Conservation (phyloP, 805 yeast genomes). For the Huiozyma sinensis region DNA sequence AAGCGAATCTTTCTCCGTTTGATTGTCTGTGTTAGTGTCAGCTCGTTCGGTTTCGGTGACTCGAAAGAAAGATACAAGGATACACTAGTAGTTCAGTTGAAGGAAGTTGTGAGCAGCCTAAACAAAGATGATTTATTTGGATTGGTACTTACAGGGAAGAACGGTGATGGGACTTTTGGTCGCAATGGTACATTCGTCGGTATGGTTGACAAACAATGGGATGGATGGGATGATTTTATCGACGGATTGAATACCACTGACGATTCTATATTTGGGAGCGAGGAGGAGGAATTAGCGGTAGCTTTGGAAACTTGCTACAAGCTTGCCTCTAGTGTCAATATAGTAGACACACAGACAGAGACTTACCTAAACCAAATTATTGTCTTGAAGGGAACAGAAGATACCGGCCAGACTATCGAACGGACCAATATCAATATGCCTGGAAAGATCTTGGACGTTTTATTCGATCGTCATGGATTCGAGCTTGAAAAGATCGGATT, state of each 20-base stretch:
- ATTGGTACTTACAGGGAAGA: constrained; percentile 37
- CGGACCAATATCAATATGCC: no score
- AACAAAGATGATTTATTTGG: constrained; percentile 36
- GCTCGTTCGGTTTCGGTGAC: constrained; percentile 10
- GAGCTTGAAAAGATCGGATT: no score
- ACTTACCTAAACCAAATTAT: neutral
- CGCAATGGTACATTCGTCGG: constrained; percentile 38
- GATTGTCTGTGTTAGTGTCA: constrained; percentile 33
- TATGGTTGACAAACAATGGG: constrained; percentile 35
- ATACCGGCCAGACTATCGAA: no score
- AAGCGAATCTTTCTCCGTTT: constrained; percentile 24
- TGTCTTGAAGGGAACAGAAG: neutral
- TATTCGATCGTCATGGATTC: no score
- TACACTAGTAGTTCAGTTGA: constrained; percentile 20
- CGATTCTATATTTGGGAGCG: constrained; percentile 10
- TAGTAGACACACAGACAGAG: neutral
- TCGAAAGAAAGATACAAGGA: constrained; percentile 13
- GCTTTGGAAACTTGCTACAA: constrained; percentile 19
- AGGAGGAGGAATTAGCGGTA: constrained; percentile 9
- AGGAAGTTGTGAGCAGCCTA: constrained; percentile 22
- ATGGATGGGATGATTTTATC: constrained; percentile 38
- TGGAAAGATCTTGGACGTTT: no score
- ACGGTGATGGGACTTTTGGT: constrained; percentile 29
- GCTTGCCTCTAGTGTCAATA: no score
- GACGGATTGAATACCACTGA: constrained; percentile 26